Evolutionary conservation across 179 eudicot genomes (phyloP), one percentile per base, ranked within the genome.

Genomic region (Kewa caespitosa): DNA sequence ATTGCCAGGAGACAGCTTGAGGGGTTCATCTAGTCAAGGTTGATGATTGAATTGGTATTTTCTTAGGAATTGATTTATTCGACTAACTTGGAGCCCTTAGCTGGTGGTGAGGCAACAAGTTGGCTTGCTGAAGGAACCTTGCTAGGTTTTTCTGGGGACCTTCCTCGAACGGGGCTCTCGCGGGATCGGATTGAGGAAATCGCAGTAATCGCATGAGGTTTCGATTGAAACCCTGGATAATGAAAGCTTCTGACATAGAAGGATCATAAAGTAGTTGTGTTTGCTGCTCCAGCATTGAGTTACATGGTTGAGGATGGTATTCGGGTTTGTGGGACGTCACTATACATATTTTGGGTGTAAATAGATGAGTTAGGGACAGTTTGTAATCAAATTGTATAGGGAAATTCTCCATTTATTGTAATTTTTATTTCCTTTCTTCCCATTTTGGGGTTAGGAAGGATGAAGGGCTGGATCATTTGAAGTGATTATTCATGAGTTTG

Each of bases 1-100:
- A 8, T 70, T 95, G 74, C 90, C 91, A 1, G 99, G 92, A 34
- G 97, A 95, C 71, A 86, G 86, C 83, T 84, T 93, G 76, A 89
- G 85, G 74, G 80, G 86, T 64, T 84, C 86, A 34, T 72, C 88
- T 46, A 91, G 83, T 59, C 85, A 77, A 62, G 91, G 91, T 84
- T 92, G 76, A 90, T 54, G 28, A 36, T 23, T 18, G n/a, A 46
- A 67, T n/a, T n/a, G n/a, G n/a, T n/a, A n/a, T n/a, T n/a, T n/a
- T 65, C 25, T n/a, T 20, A 55, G 55, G 69, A 39, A 38, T 64
- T 69, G 34, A 64, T 72, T 72, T 27, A 34, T 38, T 77, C 50
- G 73, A 78, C 79, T 36, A 38, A 32, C 63, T 72, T 37, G 36
- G 67, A 65, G 65, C 82, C 78, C 70, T 69, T 38, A 69, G 62